Evolutionary conservation across 208 protist genomes (phyloP).

Genomic region (Borovskyia barvae): DNA sequence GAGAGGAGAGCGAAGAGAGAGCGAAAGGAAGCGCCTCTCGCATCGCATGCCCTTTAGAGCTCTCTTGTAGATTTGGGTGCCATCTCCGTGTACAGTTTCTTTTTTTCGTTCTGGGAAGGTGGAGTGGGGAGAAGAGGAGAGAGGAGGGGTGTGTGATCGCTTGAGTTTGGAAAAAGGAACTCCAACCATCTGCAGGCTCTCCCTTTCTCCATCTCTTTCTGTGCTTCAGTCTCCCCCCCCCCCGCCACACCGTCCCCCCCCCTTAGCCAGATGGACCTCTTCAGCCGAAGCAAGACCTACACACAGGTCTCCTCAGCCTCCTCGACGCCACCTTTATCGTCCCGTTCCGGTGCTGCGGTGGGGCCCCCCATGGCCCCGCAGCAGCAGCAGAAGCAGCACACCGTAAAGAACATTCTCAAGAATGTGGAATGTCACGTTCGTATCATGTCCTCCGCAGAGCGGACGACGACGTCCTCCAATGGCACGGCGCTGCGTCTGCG

Average conservation of each 20-base stretch:
- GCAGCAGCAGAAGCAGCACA: constrained; percentile 15
- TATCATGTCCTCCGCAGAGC: constrained; percentile 73
- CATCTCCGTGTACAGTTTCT: too few species aligned
- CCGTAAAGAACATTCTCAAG: constrained; percentile 74
- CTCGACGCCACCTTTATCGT: constrained; percentile 2
- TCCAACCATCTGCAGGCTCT: not conserved
- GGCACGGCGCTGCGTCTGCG: constrained; percentile 69
- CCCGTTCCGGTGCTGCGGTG: constrained; percentile 3
- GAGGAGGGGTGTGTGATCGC: too few species aligned
- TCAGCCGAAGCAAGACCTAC: constrained; percentile 35
- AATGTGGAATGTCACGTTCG: constrained; percentile 82
- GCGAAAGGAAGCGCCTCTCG: too few species aligned
- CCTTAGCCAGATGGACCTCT: constrained; percentile 19
- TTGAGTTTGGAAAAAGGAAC: too few species aligned
- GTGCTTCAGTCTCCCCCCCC: not conserved
- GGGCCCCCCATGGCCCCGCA: not conserved
- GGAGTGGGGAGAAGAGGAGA: too few species aligned
- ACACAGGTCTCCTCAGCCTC: constrained; percentile 19
- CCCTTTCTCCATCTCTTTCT: not conserved
- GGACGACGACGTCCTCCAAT: constrained; percentile 69
- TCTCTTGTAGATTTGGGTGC: too few species aligned
- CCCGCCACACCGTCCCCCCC: constrained; percentile 5
- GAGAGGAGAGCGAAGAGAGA: too few species aligned
- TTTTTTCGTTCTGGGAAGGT: too few species aligned
- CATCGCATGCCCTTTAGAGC: too few species aligned